Evolutionary conservation across 2,329 filamentous ascomycete species (phyloP), one percentile per base, ranked within the genome.

Genomic region (Diaporthe batatas): DNA sequence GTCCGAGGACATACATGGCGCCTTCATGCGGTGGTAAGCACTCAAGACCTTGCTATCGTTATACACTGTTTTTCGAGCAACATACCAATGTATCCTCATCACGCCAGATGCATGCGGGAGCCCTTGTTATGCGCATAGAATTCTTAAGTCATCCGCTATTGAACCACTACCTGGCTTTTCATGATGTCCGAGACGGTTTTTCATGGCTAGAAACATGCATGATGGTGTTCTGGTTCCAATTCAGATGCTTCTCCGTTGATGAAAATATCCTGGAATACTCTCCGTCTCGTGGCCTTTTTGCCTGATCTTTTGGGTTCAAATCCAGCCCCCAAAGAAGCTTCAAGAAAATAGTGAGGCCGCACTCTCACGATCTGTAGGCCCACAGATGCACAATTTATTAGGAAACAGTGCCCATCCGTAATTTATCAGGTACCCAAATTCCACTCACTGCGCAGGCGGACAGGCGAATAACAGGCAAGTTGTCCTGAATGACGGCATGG

Each of bases 261-360:
- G 32, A 34, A 16, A 53, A n/a, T 39, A 53, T 25, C 8, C 18
- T 10, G 44, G 32, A 49, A n/a, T n/a, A 18, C 5, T 8, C n/a
- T 29, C n/a, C 7, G 23, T 39, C 7, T 8, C 16, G 12, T 67
- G 14, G 14, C 44, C 32, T 39, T 11, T 21, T 53, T 39, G 3
- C 16, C 7, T 67, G 2, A 12, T 32, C 32, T 53, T 8, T 67
- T 21, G 32, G 47, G 47, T 23, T 25, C 29, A 29, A 29, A 29
- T 29, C 47, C 62, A 67, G 62, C 62, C 62, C 62, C 32, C 62
- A 67, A 25, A 18, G 8, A 14, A 42, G 16, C 39, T 42, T 42
- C 14, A 21, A 39, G 16, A 12, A n/a, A 39, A 14, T n/a, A n/a
- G 62, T 5, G 3, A 34, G 11, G 7, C 18, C 62, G 12, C 23